These are phyloP conservation scores for Candida tammaniensis DNA, from an alignment of 805 yeast species.

Conservation along the genomic window DNA sequence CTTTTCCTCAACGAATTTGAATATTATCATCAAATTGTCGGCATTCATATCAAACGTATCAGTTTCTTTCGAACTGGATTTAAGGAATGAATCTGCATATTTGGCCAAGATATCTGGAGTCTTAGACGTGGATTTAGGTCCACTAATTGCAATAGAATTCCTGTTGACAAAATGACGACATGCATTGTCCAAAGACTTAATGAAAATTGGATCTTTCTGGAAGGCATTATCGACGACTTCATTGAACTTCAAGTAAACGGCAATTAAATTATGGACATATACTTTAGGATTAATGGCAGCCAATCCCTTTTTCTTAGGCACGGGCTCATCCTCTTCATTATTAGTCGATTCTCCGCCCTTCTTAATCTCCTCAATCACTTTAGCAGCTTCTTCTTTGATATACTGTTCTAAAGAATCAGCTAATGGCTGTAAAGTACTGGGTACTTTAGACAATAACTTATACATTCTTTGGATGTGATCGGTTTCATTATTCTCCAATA, in stretches of 20 bases:
- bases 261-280: slow-evolving; percentile 74
- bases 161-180: slow-evolving; percentile 80
- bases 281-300: slow-evolving; percentile 61
- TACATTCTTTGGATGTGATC: slow-evolving; percentile 79
- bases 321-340: slow-evolving; percentile 15
- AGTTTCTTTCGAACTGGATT: slow-evolving; percentile 66
- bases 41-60: slow-evolving; percentile 74
- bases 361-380: slow-evolving; percentile 54
- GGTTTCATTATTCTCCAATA: slow-evolving; percentile 69
- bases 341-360: slow-evolving; percentile 24
- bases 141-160: slow-evolving; percentile 75
- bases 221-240: slow-evolving; percentile 65
- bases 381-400: slow-evolving; percentile 51
- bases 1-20: slow-evolving; percentile 86
- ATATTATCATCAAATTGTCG: slow-evolving; percentile 81
- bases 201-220: slow-evolving; percentile 71
- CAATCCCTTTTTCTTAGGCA: slow-evolving; percentile 16
- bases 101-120: slow-evolving; percentile 92
- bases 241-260: slow-evolving; percentile 66
- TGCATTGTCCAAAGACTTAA: slow-evolving; percentile 85
- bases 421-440: slow-evolving; percentile 73
- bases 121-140: slow-evolving; percentile 57
- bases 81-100: slow-evolving; percentile 81
- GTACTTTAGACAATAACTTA: slow-evolving; percentile 71
- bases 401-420: slow-evolving; percentile 70